Evolutionary conservation across 129 eudicot genomes (phyloP), one percentile per base, ranked within the genome.

Genomic region (Dittrichia graveolens): DNA sequence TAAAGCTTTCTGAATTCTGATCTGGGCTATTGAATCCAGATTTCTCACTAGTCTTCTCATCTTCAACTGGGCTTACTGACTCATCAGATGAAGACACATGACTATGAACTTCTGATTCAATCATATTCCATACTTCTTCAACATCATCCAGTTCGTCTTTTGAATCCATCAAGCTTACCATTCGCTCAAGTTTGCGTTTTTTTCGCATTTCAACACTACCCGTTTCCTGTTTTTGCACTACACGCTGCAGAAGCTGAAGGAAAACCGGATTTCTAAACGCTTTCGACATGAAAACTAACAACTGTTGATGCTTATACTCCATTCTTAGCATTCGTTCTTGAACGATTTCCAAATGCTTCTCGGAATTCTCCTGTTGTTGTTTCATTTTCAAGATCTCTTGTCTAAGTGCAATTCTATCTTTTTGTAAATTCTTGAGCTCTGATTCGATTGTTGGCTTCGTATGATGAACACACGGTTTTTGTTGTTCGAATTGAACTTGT

Each of bases 271-370:
- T 85, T 35, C 73, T 68, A 15, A 89, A 75, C 6, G 81, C 82
- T 76, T 82, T 89, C 2, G 90, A 78, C 83, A 89, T 63, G 79
- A 82, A 81, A 8, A 89, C 35, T 6, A 82, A 31, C 83, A 87
- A 16, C 44, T 82, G 76, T 38, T 72, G 86, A 34, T 85, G 98
- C 80, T 72, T 87, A 38, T 67, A 71, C 66, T 93, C 96, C 39
- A 82, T 74, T 19, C 48, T 8, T 45, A 38, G 67, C 56, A 93
- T 59, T 3, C 92, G 89, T 14, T 93, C 85, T 49, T 83, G 75
- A 5, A 85, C 71, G 6, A 74, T 48, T 14, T 78, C 54, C 34
- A 93, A 56, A 55, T 79, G 73, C 53, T 75, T 78, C 35, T 87
- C 79, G 0, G 89, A 71, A 53, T 5, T 67, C 43, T 79, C 85